Conservation (phyloP, 345 rosid species). For the Syzygium oleosum region DNA sequence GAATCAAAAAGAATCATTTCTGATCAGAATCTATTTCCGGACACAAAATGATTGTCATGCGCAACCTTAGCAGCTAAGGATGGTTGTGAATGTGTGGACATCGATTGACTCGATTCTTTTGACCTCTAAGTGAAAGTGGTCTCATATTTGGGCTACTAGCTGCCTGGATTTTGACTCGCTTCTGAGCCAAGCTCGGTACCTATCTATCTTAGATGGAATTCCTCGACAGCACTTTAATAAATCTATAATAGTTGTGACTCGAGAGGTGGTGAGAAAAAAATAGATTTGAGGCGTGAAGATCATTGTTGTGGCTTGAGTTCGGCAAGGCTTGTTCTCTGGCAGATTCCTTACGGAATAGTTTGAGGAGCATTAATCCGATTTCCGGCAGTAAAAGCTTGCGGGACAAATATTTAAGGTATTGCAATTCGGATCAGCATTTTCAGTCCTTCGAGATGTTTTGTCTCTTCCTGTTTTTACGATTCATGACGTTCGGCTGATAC, state of each 20-base stretch:
- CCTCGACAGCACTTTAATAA: not conserved
- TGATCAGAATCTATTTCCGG: too few species aligned
- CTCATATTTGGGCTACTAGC: not conserved
- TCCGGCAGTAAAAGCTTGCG: not conserved
- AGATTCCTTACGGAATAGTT: not conserved
- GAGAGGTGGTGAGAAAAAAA: not conserved
- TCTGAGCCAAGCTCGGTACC: not conserved
- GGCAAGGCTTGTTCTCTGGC: not conserved
- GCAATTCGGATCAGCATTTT: not conserved
- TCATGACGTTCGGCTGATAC: not conserved
- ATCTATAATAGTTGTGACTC: not conserved
- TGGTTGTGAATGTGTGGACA: not conserved
- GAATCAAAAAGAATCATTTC: too few species aligned
- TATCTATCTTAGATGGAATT: not conserved
- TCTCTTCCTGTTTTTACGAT: not conserved
- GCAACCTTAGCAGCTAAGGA: not conserved
- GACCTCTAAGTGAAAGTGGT: too few species aligned
- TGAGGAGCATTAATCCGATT: not conserved
- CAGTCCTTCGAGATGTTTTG: not conserved
- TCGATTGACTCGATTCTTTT: not conserved
- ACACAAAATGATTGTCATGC: too few species aligned
- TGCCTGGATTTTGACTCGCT: not conserved
- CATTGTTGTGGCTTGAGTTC: not conserved
- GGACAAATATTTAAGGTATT: not conserved
- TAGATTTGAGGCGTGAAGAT: not conserved